Evolutionary conservation across 208 protist species (phyloP).

Genomic region (Porcisia deanei): DNA sequence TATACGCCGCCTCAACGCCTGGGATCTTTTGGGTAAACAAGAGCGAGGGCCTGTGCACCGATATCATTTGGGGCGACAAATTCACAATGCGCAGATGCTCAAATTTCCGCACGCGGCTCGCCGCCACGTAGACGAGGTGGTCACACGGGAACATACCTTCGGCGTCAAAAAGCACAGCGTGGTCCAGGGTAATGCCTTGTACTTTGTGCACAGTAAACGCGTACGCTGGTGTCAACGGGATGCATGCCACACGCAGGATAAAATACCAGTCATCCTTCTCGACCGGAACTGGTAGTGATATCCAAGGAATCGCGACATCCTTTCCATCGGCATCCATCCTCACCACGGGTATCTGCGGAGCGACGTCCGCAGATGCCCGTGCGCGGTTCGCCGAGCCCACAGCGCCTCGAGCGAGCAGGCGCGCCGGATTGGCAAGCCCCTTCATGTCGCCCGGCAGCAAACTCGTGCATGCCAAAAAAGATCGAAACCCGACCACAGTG

Average conservation of each 20-base stretch:
- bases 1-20: constrained; percentile 18
- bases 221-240: constrained; percentile 86
- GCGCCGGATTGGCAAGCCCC: constrained; percentile 1
- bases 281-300: constrained; percentile 42
- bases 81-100: constrained; percentile 79
- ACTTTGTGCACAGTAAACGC: constrained; percentile 93
- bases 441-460: constrained; percentile 52
- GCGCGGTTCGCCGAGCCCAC: background rate
- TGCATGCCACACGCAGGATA: constrained; percentile 37
- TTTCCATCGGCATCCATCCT: constrained; percentile 63
- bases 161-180: constrained; percentile 75
- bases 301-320: constrained; percentile 78
- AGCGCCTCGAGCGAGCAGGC: background rate
- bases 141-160: constrained; percentile 76
- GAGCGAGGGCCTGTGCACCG: constrained; percentile 66
- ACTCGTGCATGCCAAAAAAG: constrained; percentile 23
- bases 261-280: constrained; percentile 42
- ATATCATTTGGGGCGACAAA: constrained; percentile 66
- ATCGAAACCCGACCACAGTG: constrained; percentile 63
- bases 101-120: constrained; percentile 76
- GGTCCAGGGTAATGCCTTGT: constrained; percentile 82
- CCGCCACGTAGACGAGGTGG: constrained; percentile 89
- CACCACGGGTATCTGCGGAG: constrained; percentile 61
- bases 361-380: background rate
- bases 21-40: constrained; percentile 48